Evolutionary conservation across 1,284 basidiomycete species (phyloP).

Genomic region (Tranzscheliella williamsii): DNA sequence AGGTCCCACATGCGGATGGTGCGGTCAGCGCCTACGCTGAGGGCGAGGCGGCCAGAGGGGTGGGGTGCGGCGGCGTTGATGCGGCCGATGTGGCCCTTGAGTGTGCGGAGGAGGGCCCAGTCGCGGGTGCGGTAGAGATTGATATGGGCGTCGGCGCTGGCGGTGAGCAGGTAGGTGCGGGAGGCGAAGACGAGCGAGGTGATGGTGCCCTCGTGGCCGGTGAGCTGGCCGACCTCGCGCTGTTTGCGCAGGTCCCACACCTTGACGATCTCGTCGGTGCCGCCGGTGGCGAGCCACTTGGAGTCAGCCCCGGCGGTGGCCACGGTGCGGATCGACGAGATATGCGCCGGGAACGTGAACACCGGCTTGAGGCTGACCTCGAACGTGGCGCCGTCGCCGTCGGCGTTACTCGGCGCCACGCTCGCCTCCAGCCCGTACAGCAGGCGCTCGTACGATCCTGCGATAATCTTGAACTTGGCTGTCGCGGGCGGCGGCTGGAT

Average conservation of each 20-base stretch:
- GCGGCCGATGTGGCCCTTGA: conserved; percentile 90
- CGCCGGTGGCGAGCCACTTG: conserved; percentile 94
- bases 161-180: conserved; percentile 82
- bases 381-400: conserved; percentile 31
- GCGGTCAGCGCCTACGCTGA: conserved; percentile 86
- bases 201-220: conserved; percentile 92
- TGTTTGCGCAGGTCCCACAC: conserved; percentile 91
- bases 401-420: conserved; percentile 58
- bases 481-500: conserved; percentile 35
- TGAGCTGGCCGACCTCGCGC: conserved; percentile 89
- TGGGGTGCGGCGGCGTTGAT: conserved; percentile 89
- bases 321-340: conserved; percentile 86
- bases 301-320: conserved; percentile 66
- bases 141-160: conserved; percentile 77
- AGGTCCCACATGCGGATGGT: conserved; percentile 97
- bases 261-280: conserved; percentile 91
- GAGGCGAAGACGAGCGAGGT: conserved; percentile 86
- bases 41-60: conserved; percentile 84
- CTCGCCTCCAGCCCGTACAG: conserved; percentile 85
- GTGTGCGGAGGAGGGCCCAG: conserved; percentile 82
- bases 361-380: conserved; percentile 68
- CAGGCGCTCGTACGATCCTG: conserved; percentile 92
- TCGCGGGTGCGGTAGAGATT: conserved; percentile 88
- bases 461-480: conserved; percentile 75
- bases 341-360: conserved; percentile 95